Conservation (phyloP, 192 early-diverging fungal genomes). For the Backusella tarrabulga region DNA sequence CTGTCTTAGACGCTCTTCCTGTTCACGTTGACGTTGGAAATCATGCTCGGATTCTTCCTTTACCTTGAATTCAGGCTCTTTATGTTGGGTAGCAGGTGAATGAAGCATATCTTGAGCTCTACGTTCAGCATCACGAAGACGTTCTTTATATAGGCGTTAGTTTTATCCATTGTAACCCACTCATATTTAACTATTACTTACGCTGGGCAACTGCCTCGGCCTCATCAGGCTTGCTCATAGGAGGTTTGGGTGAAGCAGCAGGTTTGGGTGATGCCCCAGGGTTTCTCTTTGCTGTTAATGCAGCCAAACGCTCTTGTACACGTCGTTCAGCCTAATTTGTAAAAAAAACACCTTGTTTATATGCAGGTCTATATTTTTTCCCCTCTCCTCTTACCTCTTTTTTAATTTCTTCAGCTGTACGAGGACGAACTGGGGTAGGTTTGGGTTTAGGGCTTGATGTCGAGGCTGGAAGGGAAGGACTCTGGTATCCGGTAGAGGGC, state of each 20-base stretch:
- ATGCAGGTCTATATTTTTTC: background rate
- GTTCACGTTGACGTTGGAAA: background rate
- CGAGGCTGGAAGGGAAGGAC: background rate
- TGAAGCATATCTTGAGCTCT: slow-evolving; percentile 39
- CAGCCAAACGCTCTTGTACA: slow-evolving; percentile 36
- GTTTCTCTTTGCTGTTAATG: slow-evolving; percentile 22
- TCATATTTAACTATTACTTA: slow-evolving; percentile 2
- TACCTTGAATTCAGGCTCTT: slow-evolving; percentile 28
- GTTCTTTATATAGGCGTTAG: slow-evolving; percentile 18
- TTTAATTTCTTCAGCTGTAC: slow-evolving; percentile 39
- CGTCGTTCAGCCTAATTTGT: slow-evolving; percentile 33
- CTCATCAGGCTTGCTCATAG: slow-evolving; percentile 22
- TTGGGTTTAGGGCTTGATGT: slow-evolving; percentile 7
- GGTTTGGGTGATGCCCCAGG: slow-evolving; percentile 6
- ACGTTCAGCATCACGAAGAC: slow-evolving; percentile 35
- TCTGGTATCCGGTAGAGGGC: slow-evolving; percentile 1
- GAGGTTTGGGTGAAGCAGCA: background rate
- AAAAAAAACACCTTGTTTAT: background rate
- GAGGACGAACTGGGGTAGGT: slow-evolving; percentile 18
- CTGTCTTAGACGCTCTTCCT: slow-evolving; percentile 9
- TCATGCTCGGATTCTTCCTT: slow-evolving; percentile 19
- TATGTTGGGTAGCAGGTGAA: slow-evolving; percentile 32
- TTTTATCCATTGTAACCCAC: background rate
- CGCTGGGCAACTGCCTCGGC: slow-evolving; percentile 29
- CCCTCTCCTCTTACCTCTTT: slow-evolving; percentile 21